These are phyloP conservation scores for Ascoidea rubescens DNA, from an alignment of 805 yeast genomes.

Conservation along the genomic window DNA sequence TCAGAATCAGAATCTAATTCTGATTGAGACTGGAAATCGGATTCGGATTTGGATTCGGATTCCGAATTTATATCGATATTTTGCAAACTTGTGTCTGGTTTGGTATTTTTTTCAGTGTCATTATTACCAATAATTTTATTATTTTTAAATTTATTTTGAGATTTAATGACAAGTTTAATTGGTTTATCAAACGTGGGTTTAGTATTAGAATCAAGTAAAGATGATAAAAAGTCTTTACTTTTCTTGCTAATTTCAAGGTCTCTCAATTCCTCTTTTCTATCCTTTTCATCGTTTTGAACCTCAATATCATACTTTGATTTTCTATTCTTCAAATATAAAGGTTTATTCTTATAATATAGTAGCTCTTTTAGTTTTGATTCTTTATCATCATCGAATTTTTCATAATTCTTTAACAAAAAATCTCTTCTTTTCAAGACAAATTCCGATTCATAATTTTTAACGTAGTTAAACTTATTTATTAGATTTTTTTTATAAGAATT, in stretches of 20 bases:
- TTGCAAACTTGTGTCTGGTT: too few species aligned
- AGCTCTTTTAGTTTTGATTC: background rate
- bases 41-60: background rate
- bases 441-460: constrained; percentile 22
- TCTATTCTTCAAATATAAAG: constrained; percentile 25
- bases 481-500: constrained; percentile 11
- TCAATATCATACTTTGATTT: constrained; percentile 25
- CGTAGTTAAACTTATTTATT: constrained; percentile 13
- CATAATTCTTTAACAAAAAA: constrained; percentile 2
- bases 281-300: constrained; percentile 26
- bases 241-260: constrained; percentile 13
- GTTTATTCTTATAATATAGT: constrained; percentile 1
- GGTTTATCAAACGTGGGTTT: background rate
- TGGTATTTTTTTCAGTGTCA: too few species aligned
- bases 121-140: too few species aligned
- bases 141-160: too few species aligned
- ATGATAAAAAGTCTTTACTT: constrained; percentile 11
- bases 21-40: background rate
- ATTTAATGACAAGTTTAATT: background rate
- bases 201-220: constrained; percentile 3
- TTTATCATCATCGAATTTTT: constrained; percentile 1
- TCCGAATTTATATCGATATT: background rate
- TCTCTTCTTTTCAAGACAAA: constrained; percentile 19
- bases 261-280: constrained; percentile 21
- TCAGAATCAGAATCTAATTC: background rate